Conservation (phyloP, 176 grass and related monocot genomes). For the Oryza coarctata region DNA sequence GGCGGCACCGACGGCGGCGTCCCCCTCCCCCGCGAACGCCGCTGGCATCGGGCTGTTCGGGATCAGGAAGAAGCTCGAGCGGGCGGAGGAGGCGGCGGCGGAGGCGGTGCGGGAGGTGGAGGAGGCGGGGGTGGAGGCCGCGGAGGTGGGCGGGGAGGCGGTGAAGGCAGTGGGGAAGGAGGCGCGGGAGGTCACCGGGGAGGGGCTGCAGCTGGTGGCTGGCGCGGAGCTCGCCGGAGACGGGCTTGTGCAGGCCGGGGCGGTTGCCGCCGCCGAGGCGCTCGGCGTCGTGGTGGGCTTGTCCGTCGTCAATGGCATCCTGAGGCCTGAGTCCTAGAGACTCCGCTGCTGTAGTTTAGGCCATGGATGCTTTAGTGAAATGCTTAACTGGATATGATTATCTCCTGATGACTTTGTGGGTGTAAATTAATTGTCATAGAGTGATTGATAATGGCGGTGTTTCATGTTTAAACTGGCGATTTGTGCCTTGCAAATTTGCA, state of each 20-base stretch:
- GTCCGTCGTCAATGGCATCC: slow-evolving; percentile 84
- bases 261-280: slow-evolving; percentile 71
- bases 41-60: slow-evolving; percentile 72
- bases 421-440: slow-evolving; percentile 12
- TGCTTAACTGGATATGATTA: background rate
- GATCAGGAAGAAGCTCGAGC: slow-evolving; percentile 74
- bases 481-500: background rate
- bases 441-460: background rate
- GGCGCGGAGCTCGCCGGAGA: slow-evolving; percentile 58
- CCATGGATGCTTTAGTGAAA: background rate
- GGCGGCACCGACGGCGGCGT: background rate
- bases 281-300: slow-evolving; percentile 67
- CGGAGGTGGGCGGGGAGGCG: slow-evolving; percentile 44
- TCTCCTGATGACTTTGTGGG: background rate
- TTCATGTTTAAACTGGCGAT: background rate
- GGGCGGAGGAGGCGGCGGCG: slow-evolving; percentile 52
- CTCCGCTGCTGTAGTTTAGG: background rate
- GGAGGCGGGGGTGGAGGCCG: slow-evolving; percentile 55
- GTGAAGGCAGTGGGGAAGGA: slow-evolving; percentile 47
- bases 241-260: slow-evolving; percentile 73
- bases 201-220: slow-evolving; percentile 36
- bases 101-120: slow-evolving; percentile 54
- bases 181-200: slow-evolving; percentile 40
- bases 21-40: slow-evolving; percentile 36
- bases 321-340: slow-evolving; percentile 54